A percentile compares a stretch with the other conserved stretches of the same genome.
Conservation (phyloP, 2,329 filamentous ascomycete species). For the Talaromyces sp. region DNA sequence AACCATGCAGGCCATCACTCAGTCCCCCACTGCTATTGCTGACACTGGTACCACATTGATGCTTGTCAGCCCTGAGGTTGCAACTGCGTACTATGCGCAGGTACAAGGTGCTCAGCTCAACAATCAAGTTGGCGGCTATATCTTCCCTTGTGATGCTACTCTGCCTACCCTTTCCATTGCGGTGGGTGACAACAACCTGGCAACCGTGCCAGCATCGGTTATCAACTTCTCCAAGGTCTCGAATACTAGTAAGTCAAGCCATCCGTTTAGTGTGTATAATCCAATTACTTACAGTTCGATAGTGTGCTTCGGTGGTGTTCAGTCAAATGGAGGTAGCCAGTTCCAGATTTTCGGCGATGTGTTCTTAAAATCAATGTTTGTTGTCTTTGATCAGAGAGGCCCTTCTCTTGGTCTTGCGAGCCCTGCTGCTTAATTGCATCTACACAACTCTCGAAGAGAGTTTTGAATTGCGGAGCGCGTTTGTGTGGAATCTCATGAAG, state of each 20-base stretch:
- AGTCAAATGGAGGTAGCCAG: conserved; percentile 54
- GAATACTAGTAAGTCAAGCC: conserved; percentile 38
- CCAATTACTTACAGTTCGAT: conserved; percentile 19
- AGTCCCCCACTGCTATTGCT: conserved; percentile 50
- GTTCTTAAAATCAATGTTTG: conserved; percentile 59
- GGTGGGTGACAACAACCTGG: conserved; percentile 48
- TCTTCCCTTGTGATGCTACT: conserved; percentile 55
- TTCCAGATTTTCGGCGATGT: conserved; percentile 60
- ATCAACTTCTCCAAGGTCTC: conserved; percentile 47
- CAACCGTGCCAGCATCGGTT: conserved; percentile 54
- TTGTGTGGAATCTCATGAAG: neutral
- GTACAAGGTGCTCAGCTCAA: conserved; percentile 51
- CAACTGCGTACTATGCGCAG: conserved; percentile 56
- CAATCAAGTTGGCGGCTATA: conserved; percentile 47
- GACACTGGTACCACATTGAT: conserved; percentile 69
- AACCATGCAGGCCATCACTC: conserved; percentile 32
- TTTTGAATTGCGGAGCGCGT: neutral
- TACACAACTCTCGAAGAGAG: neutral
- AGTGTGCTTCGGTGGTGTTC: conserved; percentile 59
- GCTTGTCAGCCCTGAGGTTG: conserved; percentile 57
- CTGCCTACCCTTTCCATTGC: conserved; percentile 56
- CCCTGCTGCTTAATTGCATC: conserved; percentile 27
- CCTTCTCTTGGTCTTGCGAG: conserved; percentile 53
- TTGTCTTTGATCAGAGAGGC: conserved; percentile 54
- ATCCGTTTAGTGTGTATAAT: neutral